These are phyloP conservation scores for Phytophthora nicotianae DNA, from an alignment of 352 stramenopile species.

Conservation along the genomic window DNA sequence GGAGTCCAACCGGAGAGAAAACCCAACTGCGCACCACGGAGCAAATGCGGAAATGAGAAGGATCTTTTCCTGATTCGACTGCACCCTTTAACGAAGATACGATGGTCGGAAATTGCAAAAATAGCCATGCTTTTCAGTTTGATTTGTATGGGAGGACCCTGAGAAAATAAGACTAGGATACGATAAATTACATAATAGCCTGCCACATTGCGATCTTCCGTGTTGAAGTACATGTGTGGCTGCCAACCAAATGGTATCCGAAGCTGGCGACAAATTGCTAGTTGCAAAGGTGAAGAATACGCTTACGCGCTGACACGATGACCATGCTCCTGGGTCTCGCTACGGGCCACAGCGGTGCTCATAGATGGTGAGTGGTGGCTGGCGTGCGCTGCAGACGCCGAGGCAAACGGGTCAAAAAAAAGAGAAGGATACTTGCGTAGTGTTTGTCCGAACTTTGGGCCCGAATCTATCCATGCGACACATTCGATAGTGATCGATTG, in stretches of 20 bases:
- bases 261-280: neutral
- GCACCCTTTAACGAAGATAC: neutral
- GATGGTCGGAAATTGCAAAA: neutral
- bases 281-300: neutral
- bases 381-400: slow-evolving; percentile 6
- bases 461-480: slow-evolving; percentile 18
- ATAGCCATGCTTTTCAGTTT: neutral
- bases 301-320: neutral
- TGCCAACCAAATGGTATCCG: slow-evolving; percentile 9
- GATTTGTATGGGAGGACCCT: neutral
- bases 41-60: slow-evolving; percentile 33
- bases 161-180: neutral
- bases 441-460: neutral
- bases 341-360: neutral
- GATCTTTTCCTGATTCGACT: neutral
- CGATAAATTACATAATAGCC: neutral
- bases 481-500: neutral
- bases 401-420: slow-evolving; percentile 6
- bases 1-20: neutral
- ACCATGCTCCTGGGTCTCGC: neutral
- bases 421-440: slow-evolving; percentile 5
- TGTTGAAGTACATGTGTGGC: slow-evolving; percentile 3
- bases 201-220: slow-evolving; percentile 27
- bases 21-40: slow-evolving; percentile 12
- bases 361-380: slow-evolving; percentile 17